phyloP scores from a whole-genome alignment of 192 early-diverging fungal genomes.

The Umbelopsis sp. region DNA sequence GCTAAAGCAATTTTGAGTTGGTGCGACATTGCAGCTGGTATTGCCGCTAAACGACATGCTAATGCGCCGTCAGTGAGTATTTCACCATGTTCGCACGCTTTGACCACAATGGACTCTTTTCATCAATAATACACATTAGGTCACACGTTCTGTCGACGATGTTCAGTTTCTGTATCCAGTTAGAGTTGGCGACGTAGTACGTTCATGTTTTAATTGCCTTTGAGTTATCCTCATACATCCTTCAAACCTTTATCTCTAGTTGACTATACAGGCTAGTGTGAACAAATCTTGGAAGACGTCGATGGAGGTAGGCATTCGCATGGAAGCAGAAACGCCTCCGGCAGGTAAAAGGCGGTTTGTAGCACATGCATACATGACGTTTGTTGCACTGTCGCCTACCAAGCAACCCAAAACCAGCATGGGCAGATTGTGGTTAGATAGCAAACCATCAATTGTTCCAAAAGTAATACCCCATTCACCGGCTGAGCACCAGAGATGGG shows the following conservation, averaged over 20 bases:
- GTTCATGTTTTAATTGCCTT: neutral
- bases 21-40: constrained; percentile 70
- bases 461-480: constrained; percentile 51
- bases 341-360: constrained; percentile 58
- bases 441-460: constrained; percentile 47
- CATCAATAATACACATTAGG: constrained; percentile 35
- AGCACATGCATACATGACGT: constrained; percentile 70
- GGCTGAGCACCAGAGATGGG: constrained; percentile 56
- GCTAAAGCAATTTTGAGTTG: constrained; percentile 55
- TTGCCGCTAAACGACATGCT: constrained; percentile 65
- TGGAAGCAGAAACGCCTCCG: constrained; percentile 66
- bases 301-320: constrained; percentile 74
- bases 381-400: constrained; percentile 55
- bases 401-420: constrained; percentile 29
- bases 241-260: constrained; percentile 19
- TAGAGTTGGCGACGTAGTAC: constrained; percentile 59
- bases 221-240: neutral
- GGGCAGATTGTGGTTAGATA: constrained; percentile 23
- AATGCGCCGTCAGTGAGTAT: constrained; percentile 53
- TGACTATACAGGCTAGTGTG: constrained; percentile 64
- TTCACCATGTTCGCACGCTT: neutral
- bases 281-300: constrained; percentile 72
- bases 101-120: neutral
- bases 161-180: constrained; percentile 72
- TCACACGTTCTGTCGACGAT: constrained; percentile 68